Base-by-base conservation (phyloP, 768 basidiomycete genomes). In the Calocybe indica region DNA sequence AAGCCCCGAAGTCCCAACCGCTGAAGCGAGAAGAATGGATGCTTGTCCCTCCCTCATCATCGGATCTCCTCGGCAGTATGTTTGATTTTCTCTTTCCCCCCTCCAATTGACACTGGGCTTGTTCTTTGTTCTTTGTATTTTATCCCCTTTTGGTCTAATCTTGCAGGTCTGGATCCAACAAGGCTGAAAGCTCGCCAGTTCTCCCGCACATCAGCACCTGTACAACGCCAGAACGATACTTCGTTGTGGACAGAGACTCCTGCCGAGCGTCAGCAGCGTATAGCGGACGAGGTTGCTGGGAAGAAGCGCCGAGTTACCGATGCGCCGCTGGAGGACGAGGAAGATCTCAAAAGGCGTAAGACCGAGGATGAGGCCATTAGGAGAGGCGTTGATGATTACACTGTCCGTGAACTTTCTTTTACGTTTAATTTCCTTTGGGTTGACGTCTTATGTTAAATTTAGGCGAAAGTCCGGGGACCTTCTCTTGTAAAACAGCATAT, bases 241-340 rank as follows among this genome's bases (percentile, higher is more conserved):
- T 83, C 83, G 2, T 73, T 95, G 9, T 99, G 96, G 96, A 99
- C 96, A 0, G 96, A 99, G 71, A 97, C 96, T 0, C 96, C 96
- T 0, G 85, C 85, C 0, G 92, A 98, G 61, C 78, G 86, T 11
- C 92, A 91, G 60, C 85, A 95, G 58, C 79, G 96, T 1, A 71
- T 97, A n/a, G 83, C 83, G 1, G 95, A 98, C 60, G 95, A 99
- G 63, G 85, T 96, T 1, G 78, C 84, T n/a, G 95, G 96, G 37
- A 92, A 89, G 67, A 87, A 89, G 57, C 77, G 87, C 48, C 79
- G 85, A 13, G 85, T 82, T 4, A 76, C 62, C 22, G 84, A 88
- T 48, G 69, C 70, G 0, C 74, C 72, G 12, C 64, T 58, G 5
- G 73, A 71, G 0, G 55, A 62, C 13, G 71, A 64, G 1, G 71